Conservation (phyloP, 139 green algal species). For the Astrephomene gubernaculifera region DNA sequence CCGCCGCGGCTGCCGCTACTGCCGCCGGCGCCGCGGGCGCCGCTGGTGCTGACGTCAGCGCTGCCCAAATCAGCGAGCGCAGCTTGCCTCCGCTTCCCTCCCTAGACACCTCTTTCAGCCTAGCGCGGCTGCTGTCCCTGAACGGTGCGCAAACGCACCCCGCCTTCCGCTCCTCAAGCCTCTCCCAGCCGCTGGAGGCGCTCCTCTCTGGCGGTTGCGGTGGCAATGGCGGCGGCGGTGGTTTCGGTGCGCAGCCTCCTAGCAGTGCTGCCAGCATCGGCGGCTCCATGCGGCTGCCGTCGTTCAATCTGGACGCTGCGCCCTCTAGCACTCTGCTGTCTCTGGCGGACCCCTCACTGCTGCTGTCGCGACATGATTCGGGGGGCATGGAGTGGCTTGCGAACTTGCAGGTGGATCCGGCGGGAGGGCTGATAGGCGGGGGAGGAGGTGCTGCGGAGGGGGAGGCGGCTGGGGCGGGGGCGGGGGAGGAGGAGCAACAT, state of each 20-base stretch:
- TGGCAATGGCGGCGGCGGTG: background rate
- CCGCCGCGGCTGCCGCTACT: background rate
- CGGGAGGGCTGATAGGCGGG: background rate
- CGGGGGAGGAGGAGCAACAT: too few species aligned
- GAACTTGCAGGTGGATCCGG: background rate
- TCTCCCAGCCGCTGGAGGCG: background rate
- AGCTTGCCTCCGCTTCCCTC: background rate
- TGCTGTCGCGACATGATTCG: conserved; percentile 5
- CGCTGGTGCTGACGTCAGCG: background rate
- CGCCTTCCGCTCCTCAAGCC: background rate
- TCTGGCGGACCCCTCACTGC: conserved; percentile 14
- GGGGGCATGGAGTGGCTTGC: conserved; percentile 32
- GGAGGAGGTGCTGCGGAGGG: background rate
- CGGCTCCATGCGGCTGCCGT: conserved; percentile 18
- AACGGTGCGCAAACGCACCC: too few species aligned
- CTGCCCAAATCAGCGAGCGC: background rate
- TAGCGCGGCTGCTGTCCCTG: conserved; percentile 7
- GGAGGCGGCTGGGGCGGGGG: background rate
- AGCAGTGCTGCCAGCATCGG: background rate
- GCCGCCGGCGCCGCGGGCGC: background rate
- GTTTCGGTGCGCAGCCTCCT: background rate
- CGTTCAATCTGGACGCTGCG: conserved; percentile 15
- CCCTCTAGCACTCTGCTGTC: conserved; percentile 5
- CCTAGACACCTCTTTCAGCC: conserved; percentile 2
- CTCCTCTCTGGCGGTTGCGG: background rate